Base-by-base conservation (phyloP, 1,284 basidiomycete genomes). In the Ustilago hordei region DNA sequence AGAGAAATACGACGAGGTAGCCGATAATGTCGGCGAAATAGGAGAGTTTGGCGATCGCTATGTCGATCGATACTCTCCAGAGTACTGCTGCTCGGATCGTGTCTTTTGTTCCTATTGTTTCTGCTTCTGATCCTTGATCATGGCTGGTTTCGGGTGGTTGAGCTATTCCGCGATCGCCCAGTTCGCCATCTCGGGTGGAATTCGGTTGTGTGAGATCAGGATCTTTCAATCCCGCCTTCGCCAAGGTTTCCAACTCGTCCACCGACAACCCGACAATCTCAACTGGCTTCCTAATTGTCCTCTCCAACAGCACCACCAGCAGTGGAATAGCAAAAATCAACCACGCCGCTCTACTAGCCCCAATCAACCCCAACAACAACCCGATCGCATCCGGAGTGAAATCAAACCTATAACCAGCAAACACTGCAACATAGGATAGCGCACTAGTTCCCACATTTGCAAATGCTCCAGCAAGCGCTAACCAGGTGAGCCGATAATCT, bases 371-470 rank as follows among this genome's bases (percentile, higher is more conserved):
- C 4, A 77, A 35, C 17, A 77, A 32, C 2, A 77, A 48, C 2
- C 75, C 75, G 23, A 77, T 73, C 15, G 66, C 70, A n/a, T 73
- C 75, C 0, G 75, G 75, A 3, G 70, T 73, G 38, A 72, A 73
- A 61, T 77, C 75, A 45, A 77, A 77, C 31, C 64, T 61, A 67
- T 77, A 77, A 6, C 75, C 69, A 0, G 75, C 69, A 55, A 73
- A 77, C 23, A 77, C 64, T 12, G 70, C 70, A 9, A 77, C 59
- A 41, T 73, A 73, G 9, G 64, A 64, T 17, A 77, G 45, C 0
- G 70, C 75, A 11, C 66, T 77, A 9, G 70, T 69, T 19, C 75
- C 75, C 31, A 77, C 55, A 60, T 73, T 73, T 32, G 69, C 60
- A 9, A 77, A 64, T 11, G 71, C 71, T 31, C 70, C 75, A 8